Evolutionary conservation across 345 rosid genomes (phyloP).

Genomic region (Eutrema yunnanense): DNA sequence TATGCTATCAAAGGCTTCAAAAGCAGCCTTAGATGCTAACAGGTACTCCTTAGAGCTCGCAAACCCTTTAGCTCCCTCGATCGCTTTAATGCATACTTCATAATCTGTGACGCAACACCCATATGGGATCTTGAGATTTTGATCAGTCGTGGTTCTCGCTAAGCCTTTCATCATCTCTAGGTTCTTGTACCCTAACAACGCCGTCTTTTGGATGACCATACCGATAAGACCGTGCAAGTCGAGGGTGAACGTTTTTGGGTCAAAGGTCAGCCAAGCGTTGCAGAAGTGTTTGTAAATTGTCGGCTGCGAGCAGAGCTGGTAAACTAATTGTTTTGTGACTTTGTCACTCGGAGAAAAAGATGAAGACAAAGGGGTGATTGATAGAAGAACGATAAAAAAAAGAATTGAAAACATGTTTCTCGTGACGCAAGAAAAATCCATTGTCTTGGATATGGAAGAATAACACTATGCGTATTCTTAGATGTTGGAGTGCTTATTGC

Average conservation of each 20-base stretch:
- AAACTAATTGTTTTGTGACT: background rate
- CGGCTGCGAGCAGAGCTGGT: slow-evolving; percentile 8
- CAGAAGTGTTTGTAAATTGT: slow-evolving; percentile 1
- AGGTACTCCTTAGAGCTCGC: background rate
- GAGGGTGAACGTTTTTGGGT: background rate
- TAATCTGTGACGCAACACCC: background rate
- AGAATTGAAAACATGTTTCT: background rate
- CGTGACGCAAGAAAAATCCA: slow-evolving; percentile 3
- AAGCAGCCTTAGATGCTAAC: background rate
- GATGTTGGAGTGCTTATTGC: background rate
- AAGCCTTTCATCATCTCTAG: background rate
- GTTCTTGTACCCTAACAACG: background rate
- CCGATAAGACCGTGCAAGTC: slow-evolving; percentile 5
- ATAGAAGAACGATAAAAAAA: slow-evolving; percentile 3
- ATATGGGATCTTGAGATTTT: background rate
- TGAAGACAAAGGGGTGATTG: slow-evolving; percentile 17
- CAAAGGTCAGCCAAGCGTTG: background rate
- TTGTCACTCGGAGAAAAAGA: slow-evolving; percentile 5
- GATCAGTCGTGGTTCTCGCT: slow-evolving; percentile 6
- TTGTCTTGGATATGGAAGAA: background rate
- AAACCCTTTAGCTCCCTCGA: background rate
- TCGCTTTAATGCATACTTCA: background rate
- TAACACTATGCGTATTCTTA: background rate
- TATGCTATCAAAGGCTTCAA: background rate
- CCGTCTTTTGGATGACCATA: background rate